phyloP scores from a whole-genome alignment of 345 rosid genomes.

The Corchorus capsularis region DNA sequence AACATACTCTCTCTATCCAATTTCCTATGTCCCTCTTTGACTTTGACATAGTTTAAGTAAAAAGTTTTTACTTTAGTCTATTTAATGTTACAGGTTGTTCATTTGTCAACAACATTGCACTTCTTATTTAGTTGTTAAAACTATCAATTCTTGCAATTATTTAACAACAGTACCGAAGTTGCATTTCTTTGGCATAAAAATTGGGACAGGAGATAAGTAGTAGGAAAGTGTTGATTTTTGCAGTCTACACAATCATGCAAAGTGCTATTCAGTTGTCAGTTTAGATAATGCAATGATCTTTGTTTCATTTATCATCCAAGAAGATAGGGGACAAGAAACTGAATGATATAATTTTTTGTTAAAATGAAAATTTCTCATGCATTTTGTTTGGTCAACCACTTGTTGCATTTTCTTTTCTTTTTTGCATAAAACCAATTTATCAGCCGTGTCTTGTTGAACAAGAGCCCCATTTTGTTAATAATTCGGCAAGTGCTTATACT shows the following conservation, averaged over 20 bases:
- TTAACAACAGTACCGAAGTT: background rate
- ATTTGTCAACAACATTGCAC: no score
- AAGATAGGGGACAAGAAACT: background rate
- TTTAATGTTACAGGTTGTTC: no score
- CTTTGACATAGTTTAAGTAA: no score
- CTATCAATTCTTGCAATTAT: background rate
- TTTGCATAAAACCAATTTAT: background rate
- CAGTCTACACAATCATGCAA: background rate
- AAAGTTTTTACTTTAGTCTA: no score
- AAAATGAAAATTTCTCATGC: background rate
- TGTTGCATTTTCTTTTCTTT: background rate
- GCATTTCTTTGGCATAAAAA: background rate
- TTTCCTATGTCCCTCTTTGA: no score
- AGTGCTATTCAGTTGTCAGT: background rate
- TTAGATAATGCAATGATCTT: background rate
- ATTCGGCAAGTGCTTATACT: background rate
- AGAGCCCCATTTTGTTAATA: constrained; percentile 3
- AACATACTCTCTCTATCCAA: no score
- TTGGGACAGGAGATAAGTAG: background rate
- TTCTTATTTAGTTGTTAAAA: constrained; percentile 1
- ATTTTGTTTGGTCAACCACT: background rate
- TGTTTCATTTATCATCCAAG: background rate
- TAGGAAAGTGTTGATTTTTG: constrained; percentile 7
- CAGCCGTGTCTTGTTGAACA: constrained; percentile 1
- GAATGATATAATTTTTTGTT: background rate